A percentile compares a stretch with the other conserved stretches of the same genome.
Evolutionary conservation across 345 rosid species (phyloP).

Genomic region (Gossypium longicalyx): DNA sequence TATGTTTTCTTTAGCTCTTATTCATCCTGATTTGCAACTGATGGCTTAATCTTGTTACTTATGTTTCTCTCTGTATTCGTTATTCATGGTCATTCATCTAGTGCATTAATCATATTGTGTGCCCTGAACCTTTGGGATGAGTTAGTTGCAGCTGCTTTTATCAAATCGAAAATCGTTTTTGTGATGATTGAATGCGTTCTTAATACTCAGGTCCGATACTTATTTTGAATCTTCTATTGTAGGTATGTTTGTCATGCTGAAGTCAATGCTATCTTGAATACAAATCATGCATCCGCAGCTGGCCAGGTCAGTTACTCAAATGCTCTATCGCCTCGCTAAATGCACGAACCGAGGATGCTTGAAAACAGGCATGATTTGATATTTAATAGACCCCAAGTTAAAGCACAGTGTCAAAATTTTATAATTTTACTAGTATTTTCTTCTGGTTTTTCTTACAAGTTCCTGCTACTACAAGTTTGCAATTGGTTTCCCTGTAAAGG

Average conservation of each 20-base stretch:
- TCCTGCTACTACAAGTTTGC: neutral
- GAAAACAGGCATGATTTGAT: neutral
- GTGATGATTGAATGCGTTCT: neutral
- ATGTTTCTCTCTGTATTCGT: neutral
- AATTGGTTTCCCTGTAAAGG: neutral
- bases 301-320: constrained; percentile 53
- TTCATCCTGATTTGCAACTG: constrained; percentile 2
- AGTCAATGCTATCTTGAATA: constrained; percentile 92
- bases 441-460: neutral
- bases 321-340: neutral
- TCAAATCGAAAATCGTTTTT: neutral
- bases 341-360: neutral
- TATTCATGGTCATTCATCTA: neutral
- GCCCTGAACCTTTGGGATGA: constrained; percentile 8
- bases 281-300: constrained; percentile 83
- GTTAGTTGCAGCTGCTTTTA: neutral
- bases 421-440: neutral
- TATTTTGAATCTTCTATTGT: constrained; percentile 17
- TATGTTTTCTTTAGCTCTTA: neutral
- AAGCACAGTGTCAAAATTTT: neutral
- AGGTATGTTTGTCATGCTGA: constrained; percentile 99
- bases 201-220: neutral
- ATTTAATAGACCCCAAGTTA: neutral
- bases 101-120: constrained; percentile 8
- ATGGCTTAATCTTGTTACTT: neutral